phyloP scores from a whole-genome alignment of 2,329 filamentous ascomycete genomes.

The Byssothecium circinans region DNA sequence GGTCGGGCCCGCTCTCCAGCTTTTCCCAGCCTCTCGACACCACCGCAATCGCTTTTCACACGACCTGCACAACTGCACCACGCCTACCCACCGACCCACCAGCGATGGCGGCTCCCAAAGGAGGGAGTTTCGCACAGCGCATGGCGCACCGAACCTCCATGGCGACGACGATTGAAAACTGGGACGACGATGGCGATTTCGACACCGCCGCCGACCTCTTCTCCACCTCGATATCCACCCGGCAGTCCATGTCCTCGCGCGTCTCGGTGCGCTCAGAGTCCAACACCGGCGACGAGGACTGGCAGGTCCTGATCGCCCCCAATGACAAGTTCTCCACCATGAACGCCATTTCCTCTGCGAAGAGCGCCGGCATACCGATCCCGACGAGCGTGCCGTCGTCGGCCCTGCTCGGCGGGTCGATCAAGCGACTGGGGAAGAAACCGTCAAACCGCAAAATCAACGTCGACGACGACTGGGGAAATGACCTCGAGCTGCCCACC shows the following conservation, averaged over 20 bases:
- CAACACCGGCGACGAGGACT: conserved; percentile 77
- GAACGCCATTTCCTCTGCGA: conserved; percentile 84
- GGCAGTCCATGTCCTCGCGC: conserved; percentile 76
- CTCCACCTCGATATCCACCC: conserved; percentile 70
- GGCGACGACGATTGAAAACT: conserved; percentile 70
- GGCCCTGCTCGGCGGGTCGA: conserved; percentile 87
- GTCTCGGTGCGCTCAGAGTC: conserved; percentile 83
- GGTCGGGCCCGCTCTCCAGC: neutral
- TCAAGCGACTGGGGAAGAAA: conserved; percentile 76
- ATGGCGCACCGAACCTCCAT: conserved; percentile 50
- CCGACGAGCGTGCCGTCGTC: conserved; percentile 85
- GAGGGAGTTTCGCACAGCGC: conserved; percentile 43
- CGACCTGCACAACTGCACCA: conserved; percentile 4
- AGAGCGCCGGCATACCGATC: conserved; percentile 87
- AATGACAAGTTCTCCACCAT: conserved; percentile 82
- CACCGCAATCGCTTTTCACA: conserved; percentile 13
- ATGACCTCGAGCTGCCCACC: conserved; percentile 52
- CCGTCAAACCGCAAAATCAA: conserved; percentile 48
- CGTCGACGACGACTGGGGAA: conserved; percentile 55
- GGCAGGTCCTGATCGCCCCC: conserved; percentile 79
- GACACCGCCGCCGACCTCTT: conserved; percentile 65
- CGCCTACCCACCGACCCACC: conserved; percentile 19
- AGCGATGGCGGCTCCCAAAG: conserved; percentile 34
- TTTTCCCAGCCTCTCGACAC: conserved; percentile 11
- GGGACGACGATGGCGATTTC: conserved; percentile 56